These are phyloP conservation scores for Exophiala calicioides DNA, from an alignment of 2,329 filamentous ascomycete species.

Conservation along the genomic window DNA sequence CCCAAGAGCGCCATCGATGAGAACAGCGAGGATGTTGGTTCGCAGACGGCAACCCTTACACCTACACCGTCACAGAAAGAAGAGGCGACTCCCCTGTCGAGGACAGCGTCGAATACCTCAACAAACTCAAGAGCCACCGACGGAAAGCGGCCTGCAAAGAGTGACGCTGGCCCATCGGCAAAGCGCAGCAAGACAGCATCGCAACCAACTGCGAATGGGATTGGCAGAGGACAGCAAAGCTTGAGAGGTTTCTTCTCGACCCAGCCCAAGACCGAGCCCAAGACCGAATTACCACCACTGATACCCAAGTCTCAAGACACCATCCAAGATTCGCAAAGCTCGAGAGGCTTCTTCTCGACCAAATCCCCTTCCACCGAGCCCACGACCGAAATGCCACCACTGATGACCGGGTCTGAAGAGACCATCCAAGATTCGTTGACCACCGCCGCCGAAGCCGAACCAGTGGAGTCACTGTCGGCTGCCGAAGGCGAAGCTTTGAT, in stretches of 20 bases:
- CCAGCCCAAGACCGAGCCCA: slow-evolving; percentile 22
- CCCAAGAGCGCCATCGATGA: slow-evolving; percentile 8
- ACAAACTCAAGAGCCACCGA: slow-evolving; percentile 23
- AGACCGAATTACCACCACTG: slow-evolving; percentile 5
- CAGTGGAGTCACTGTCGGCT: slow-evolving; percentile 1
- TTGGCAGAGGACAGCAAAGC: slow-evolving; percentile 58
- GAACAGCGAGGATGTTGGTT: background rate
- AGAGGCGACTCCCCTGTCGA: slow-evolving; percentile 1
- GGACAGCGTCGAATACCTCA: slow-evolving; percentile 6
- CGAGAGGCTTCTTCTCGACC: slow-evolving; percentile 79
- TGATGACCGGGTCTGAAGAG: background rate
- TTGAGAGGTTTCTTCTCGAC: too few relatives aligned
- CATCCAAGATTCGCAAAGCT: slow-evolving; percentile 47
- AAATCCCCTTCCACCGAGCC: slow-evolving; percentile 41
- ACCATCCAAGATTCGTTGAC: background rate
- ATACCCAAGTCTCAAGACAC: background rate
- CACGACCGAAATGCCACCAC: slow-evolving; percentile 3
- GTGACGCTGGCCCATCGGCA: slow-evolving; percentile 35
- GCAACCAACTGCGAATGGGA: slow-evolving; percentile 30
- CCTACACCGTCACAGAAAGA: background rate
- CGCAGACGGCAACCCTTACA: background rate
- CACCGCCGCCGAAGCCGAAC: background rate
- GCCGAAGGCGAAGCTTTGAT: too few relatives aligned
- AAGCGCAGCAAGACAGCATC: slow-evolving; percentile 56
- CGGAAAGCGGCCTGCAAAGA: slow-evolving; percentile 44